These are phyloP conservation scores for Vaccinium macrocarpon DNA, from an alignment of 148 eudicot species.

Conservation along the genomic window DNA sequence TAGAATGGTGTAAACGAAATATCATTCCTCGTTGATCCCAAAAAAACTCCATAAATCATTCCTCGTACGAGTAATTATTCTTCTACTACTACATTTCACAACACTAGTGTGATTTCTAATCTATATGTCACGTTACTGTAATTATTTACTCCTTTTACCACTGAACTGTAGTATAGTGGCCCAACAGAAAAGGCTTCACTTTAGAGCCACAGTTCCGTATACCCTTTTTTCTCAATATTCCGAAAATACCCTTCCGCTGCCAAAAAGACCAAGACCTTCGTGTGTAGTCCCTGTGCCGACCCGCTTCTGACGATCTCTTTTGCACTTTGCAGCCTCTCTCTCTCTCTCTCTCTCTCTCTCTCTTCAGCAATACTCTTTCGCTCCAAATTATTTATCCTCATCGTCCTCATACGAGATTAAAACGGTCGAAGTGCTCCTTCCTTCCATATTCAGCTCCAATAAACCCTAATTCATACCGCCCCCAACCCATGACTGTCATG, in stretches of 20 bases:
- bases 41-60: too few relatives aligned
- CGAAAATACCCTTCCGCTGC: not conserved
- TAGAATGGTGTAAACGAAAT: too few relatives aligned
- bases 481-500: conserved; percentile 53
- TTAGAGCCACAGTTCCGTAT: not conserved
- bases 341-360: conserved; percentile 12
- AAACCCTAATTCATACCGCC: not conserved
- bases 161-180: too few relatives aligned
- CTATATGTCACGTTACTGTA: too few relatives aligned
- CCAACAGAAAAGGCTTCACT: too few relatives aligned
- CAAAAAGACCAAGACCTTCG: not conserved
- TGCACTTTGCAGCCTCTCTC: not conserved
- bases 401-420: not conserved
- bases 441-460: not conserved
- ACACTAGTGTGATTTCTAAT: too few relatives aligned
- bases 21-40: too few relatives aligned
- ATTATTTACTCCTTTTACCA: too few relatives aligned
- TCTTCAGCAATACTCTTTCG: not conserved
- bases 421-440: not conserved
- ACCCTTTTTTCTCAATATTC: not conserved
- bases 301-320: conserved; percentile 3
- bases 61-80: too few relatives aligned
- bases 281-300: not conserved
- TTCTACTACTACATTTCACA: too few relatives aligned
- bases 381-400: not conserved